These are phyloP conservation scores for Diaporthe amygdali DNA, from an alignment of 2,329 filamentous ascomycete species.

Conservation along the genomic window DNA sequence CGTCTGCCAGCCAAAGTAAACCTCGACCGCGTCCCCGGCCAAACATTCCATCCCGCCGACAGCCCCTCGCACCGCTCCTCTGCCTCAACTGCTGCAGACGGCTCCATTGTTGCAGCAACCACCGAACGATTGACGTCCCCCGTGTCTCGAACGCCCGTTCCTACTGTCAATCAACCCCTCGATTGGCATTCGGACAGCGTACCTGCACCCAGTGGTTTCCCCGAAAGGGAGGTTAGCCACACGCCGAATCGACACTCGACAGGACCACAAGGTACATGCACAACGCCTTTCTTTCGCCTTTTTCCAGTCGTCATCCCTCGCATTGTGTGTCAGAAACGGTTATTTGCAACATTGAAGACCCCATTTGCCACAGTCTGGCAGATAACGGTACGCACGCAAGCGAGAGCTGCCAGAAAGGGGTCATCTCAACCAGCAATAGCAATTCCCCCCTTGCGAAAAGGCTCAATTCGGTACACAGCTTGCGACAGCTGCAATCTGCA, in stretches of 20 bases:
- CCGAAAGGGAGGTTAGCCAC: background rate
- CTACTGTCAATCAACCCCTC: background rate
- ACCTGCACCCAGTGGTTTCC: background rate
- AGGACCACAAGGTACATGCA: conserved; percentile 1
- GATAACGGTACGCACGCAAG: background rate
- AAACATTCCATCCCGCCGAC: conserved; percentile 14
- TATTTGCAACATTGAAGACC: background rate
- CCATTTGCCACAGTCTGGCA: background rate
- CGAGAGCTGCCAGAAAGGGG: background rate
- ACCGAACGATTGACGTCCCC: background rate
- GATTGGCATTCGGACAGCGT: conserved; percentile 14
- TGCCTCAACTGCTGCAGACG: background rate
- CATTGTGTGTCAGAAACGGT: background rate
- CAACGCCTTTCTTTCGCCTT: background rate
- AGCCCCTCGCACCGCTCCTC: background rate
- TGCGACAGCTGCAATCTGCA: background rate
- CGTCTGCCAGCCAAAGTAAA: conserved; percentile 16
- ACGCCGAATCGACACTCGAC: background rate
- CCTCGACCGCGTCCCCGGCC: conserved; percentile 13
- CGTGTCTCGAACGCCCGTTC: conserved; percentile 8
- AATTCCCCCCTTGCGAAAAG: background rate
- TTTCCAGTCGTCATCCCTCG: background rate
- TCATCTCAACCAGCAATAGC: background rate
- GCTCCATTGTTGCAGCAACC: conserved; percentile 3
- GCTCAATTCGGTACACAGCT: background rate